Base-by-base conservation (phyloP, 495 filamentous ascomycete species). In the Saxophila tyrrhenica region DNA sequence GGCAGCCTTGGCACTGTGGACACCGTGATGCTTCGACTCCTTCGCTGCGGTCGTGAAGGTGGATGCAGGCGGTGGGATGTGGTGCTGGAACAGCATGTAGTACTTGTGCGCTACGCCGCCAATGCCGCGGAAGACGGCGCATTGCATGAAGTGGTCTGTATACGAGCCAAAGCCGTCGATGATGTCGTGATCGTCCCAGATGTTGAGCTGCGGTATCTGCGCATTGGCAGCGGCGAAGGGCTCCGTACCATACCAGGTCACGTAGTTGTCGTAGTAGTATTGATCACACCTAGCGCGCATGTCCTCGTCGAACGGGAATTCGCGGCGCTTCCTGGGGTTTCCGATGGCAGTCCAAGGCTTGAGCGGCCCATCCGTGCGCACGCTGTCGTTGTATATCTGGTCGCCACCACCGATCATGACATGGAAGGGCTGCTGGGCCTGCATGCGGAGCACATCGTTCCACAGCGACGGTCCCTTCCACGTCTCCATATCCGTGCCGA, bases 331-430 rank as follows among this genome's bases (percentile, higher is more conserved):
- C 65, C 83, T 79, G 11, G 89, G 89, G 66, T 90, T 95, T 3
- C 57, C 55, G 55, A 95, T 94, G 44, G 79, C 72, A 0, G 89
- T 89, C 91, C 91, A 97, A 5, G 71, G 61, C 54, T 77, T 77
- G 48, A 97, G 72, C 0, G 90, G 89, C 0, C 89, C 89, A 39
- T 79, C 72, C 0, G 94, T 86, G 48, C 91, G 79, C 51, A 97
- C 83, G 8, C 86, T 82, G 59, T 95, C 91, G 65, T 92, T 91
- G 69, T 95, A 97, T 64, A 95, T 89, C 69, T 95, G 91, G 61
- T 95, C 91, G 52, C 90, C 91, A 39, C 91, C 91, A 24, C 91
- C 91, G 60, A 97, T 81, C 86, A 95, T 95, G 61, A 94, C 87
- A 66, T 95, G 91, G 69, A 95, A 89, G 16, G 91, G 87, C 59